Base-by-base conservation (phyloP, 257 asterid genomes). In the Fraxinus pennsylvanica region DNA sequence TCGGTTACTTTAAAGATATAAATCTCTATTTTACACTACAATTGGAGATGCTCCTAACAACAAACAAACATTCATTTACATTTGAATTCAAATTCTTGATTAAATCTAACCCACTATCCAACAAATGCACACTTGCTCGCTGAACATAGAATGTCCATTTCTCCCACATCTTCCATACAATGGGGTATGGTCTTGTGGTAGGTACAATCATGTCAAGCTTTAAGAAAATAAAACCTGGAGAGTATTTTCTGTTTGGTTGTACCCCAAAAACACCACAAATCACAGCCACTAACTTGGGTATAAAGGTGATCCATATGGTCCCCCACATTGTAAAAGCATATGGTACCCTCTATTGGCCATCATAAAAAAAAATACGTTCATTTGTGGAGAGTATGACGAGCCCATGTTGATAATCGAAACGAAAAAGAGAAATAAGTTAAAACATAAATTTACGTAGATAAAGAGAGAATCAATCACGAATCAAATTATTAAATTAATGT, bases 211-310 rank as follows among this genome's bases (percentile, higher is more conserved):
- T 86, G 89, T 80, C 83, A 77, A 80, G 35, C 89, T 84, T 88
- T 84, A 82, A 68, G 10, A 79, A 88, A 90, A 85, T 89, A 89
- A 83, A 90, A 82, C 93, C 93, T 86, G 83, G 96, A 87, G 92
- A 82, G 79, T 78, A 80, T 80, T 81, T 80, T 71, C 68, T 47
- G 27, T 45, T 57, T 33, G 75, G 74, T 79, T 84, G 90, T 86
- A 83, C 81, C 84, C 88, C 80, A 77, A 82, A 76, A 79, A 74
- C 79, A 77, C 27, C 43, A 79, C 78, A 75, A 72, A 78, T 68
- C n/a, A 38, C 70, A 52, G 79, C 45, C 75, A 75, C 38, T 71
- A 74, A 54, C 57, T 76, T 35, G 81, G 5, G 52, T 43, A 43
- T 43, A 43, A 43, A 43, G 52, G 15, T 76, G 65, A 72, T 38